Evolutionary conservation across 768 basidiomycete genomes (phyloP), one percentile per base, ranked within the genome.

Genomic region (Russula sp.): DNA sequence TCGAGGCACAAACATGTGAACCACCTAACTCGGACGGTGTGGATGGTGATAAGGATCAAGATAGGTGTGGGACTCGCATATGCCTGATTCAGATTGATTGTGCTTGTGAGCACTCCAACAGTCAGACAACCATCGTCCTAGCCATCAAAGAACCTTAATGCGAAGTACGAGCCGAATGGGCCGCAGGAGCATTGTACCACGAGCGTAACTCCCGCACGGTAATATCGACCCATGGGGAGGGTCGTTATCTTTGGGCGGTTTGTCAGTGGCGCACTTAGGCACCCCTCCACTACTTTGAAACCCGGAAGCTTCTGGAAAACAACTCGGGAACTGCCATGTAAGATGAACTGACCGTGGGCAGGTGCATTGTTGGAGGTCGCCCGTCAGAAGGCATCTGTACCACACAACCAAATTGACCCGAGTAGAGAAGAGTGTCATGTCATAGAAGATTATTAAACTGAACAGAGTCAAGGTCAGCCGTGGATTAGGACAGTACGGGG

Each of bases 51-150:
- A 55, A 85, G 72, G 70, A 87, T 82, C 38, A 86, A 73, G 65
- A 78, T 82, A 0, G 85, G 85, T 5, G 83, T 78, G 85, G 64
- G 78, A 78, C 70, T 87, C 85, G 67, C 81, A 81, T 85, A 86
- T 84, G 42, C 84, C 84, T 85, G 38, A 29, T 29, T 29, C 25
- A 29, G 25, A 3, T 3, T 29, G 25, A 22, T 34, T 48, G 46
- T 41, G 22, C 52, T 9, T 49, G n/a, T 50, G 48, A 20, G 16
- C 16, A n/a, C 9, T 22, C 7, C 35, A 45, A 13, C 49, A 29
- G 14, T 11, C 7, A 3, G 42, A 41, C 7, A 49, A 35, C 10
- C 34, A 16, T 13, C 5, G 7, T 65, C 74, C 16, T 64, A 80
- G 84, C 84, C 20, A 86, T 75, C 14, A 86, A 86, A 72, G 68